Evolutionary conservation across 2,329 filamentous ascomycete species (phyloP), one percentile per base, ranked within the genome.

Genomic region (Chaetomium strumarium): DNA sequence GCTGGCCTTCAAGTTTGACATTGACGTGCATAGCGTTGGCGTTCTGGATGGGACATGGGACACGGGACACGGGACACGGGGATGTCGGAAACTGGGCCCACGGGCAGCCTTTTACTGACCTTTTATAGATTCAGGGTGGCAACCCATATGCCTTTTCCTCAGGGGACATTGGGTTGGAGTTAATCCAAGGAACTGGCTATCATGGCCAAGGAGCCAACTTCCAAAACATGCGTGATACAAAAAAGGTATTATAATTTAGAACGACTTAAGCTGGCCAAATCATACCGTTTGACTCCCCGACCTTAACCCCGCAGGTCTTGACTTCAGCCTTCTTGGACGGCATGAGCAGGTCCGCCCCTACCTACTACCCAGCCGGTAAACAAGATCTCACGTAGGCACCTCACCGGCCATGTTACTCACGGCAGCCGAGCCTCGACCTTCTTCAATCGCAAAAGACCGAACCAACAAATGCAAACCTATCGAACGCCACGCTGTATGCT

Each of bases 21-120:
- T 33, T 43, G 47, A 19, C 36, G 19, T 49, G 61, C 66, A 68
- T 68, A 64, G 64, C 66, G 60, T 59, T 52, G 67, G 67, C 63
- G 67, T 67, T 64, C 37, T 24, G 9, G 5, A 34, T 10, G 42
- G 37, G 46, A 16, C 8, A 36, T 7, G 42, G 37, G 43, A 13
- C 1, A 13, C 5, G 17, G 37, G 37, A 20, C n/a, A n/a, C n/a
- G n/a, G n/a, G n/a, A n/a, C n/a, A 16, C 12, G 8, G 39, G 34
- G 24, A 36, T 13, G 17, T 13, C 9, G 46, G 39, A 45, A 47
- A 45, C 34, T 14, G 36, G 38, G 31, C 6, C 4, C 43, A 51
- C 19, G 3, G 34, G 7, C 14, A 3, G 14, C 3, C 5, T 14
- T n/a, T 6, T 37, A 6, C 34, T n/a, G 13, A 37, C 11, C 34